Base-by-base conservation (phyloP, 345 rosid genomes). In the Psidium friedrichsthalianum region DNA sequence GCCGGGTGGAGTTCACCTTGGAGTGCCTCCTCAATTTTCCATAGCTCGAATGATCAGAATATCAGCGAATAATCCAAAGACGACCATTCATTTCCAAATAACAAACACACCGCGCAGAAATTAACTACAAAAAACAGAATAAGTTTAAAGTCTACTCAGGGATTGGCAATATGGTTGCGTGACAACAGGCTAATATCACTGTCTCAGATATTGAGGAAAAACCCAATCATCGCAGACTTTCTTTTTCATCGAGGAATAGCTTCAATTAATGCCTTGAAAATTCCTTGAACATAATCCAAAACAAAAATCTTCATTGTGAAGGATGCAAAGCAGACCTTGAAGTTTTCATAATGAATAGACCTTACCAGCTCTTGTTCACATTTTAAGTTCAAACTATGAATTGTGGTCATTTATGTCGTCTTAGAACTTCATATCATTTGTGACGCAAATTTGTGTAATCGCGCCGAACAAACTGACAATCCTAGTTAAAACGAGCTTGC, bases 11-110 rank as follows among this genome's bases (percentile, higher is more conserved):
- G 22, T 87, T 88, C 84, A 94, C 74, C 88, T 82, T 82, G 40
- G 92, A 97, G 89, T 52, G 98, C 98, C 89, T 97, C 99, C 90
- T 97, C 98, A 52, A 97, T 93, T 96, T 97, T 12, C 94, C 82
- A 97, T 92, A 15, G 98, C 93, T 97, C 99, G 91, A 52, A 15
- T 11, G 58, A n/a, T 47, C 51, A 82, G 56, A 7, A 57, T 12
- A 82, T 74, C 51, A 82, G 82, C 54, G 5, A 42, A 24, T 21
- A 55, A 47, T 16, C n/a, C 69, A 64, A 44, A 86, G 82, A 18
- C 16, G 7, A 32, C 21, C 51, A 15, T 32, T 61, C 61, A 82
- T 11, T 3, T 85, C 55, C 61, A 57, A 57, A 11, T n/a, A 42
- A n/a, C 27, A 82, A 55, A 54, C 11, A 54, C 11, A 8, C 47